phyloP scores from a whole-genome alignment of 768 basidiomycete genomes.

The Tricholoma furcatifolium region DNA sequence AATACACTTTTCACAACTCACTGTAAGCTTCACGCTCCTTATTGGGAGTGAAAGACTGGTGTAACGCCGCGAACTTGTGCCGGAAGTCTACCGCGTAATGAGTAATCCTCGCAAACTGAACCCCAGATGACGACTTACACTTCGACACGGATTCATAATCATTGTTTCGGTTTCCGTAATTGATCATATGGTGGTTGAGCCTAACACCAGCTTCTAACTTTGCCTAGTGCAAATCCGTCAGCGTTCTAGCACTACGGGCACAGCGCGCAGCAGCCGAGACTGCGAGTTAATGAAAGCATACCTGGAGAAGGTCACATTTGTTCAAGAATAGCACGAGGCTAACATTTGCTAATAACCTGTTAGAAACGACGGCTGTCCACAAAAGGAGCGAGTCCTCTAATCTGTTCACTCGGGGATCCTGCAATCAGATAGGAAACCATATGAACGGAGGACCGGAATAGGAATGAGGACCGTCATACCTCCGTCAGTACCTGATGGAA shows the following conservation, averaged over 20 bases:
- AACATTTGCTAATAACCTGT: slow-evolving; percentile 70
- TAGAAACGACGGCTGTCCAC: slow-evolving; percentile 72
- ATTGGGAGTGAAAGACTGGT: slow-evolving; percentile 67
- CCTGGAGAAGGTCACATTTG: slow-evolving; percentile 77
- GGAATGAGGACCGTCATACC: slow-evolving; percentile 36
- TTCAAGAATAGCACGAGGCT: slow-evolving; percentile 82
- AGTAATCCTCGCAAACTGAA: neutral
- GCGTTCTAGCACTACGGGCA: neutral
- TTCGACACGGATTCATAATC: slow-evolving; percentile 75
- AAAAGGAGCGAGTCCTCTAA: slow-evolving; percentile 76
- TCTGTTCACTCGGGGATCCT: slow-evolving; percentile 76
- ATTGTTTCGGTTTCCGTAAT: slow-evolving; percentile 74
- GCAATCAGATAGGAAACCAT: neutral
- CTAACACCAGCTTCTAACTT: slow-evolving; percentile 79
- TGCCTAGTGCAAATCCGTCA: slow-evolving; percentile 35
- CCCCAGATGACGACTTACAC: slow-evolving; percentile 44
- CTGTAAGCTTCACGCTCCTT: slow-evolving; percentile 72
- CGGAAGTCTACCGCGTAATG: slow-evolving; percentile 55
- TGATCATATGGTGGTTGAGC: slow-evolving; percentile 64
- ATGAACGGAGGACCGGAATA: slow-evolving; percentile 12
- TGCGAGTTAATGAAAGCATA: slow-evolving; percentile 22
- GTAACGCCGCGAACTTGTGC: slow-evolving; percentile 68
- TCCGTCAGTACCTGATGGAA: slow-evolving; percentile 57
- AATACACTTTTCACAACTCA: slow-evolving; percentile 30
- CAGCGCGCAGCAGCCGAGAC: too few relatives aligned